A percentile compares a stretch with the other conserved stretches of the same genome.
These are phyloP conservation scores for Blastobotrys petasosporus DNA, from an alignment of 1,139 yeast genomes.

Conservation along the genomic window DNA sequence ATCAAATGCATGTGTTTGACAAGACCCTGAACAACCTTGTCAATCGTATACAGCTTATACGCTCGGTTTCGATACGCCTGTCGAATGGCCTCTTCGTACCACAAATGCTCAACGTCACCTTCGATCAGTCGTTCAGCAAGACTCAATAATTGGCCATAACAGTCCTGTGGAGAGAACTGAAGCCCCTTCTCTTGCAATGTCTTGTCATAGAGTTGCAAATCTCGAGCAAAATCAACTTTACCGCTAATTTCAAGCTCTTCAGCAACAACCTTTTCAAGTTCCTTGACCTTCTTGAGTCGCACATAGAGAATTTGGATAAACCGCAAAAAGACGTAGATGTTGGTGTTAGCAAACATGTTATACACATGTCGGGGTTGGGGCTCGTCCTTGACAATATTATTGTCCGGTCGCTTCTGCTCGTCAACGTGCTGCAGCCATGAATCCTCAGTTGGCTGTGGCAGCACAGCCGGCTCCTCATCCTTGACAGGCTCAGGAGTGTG, in stretches of 20 bases:
- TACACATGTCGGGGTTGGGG: constrained; percentile 39
- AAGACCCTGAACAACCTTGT: constrained; percentile 83
- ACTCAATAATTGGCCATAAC: constrained; percentile 69
- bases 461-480: constrained; percentile 3
- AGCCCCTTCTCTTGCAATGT: constrained; percentile 79
- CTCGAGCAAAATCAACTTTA: constrained; percentile 79
- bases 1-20: constrained; percentile 83
- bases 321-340: constrained; percentile 85
- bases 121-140: constrained; percentile 75
- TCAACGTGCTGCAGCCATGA: constrained; percentile 16
- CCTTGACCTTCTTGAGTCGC: constrained; percentile 72
- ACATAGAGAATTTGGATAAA: constrained; percentile 75
- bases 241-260: constrained; percentile 56
- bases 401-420: constrained; percentile 18
- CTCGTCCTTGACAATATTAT: constrained; percentile 13
- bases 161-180: constrained; percentile 61
- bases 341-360: constrained; percentile 86
- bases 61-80: constrained; percentile 94
- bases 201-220: constrained; percentile 73
- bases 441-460: constrained; percentile 16
- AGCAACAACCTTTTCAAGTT: constrained; percentile 59
- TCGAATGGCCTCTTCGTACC: constrained; percentile 92
- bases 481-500: constrained; percentile 21
- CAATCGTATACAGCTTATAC: constrained; percentile 85
- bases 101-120: constrained; percentile 88